phyloP scores from a whole-genome alignment of 768 basidiomycete genomes.

The Suillus lakei region DNA sequence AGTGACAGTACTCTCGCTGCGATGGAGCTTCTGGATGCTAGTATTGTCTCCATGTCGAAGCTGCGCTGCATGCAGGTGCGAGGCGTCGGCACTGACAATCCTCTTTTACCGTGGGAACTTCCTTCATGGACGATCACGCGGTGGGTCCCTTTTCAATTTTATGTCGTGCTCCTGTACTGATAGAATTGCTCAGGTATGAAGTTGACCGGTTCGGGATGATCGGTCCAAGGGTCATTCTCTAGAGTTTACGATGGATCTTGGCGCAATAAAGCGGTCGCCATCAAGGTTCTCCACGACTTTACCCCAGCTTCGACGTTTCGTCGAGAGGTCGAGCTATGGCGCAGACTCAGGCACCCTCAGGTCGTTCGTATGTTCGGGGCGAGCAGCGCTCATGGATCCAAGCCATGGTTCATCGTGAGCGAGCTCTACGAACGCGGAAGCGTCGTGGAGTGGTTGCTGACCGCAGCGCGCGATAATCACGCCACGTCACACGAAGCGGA shows the following conservation, averaged over 20 bases:
- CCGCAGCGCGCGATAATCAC: conserved; percentile 16
- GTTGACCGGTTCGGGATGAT: conserved; percentile 73
- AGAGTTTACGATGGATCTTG: conserved; percentile 79
- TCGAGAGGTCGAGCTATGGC: conserved; percentile 76
- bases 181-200: conserved; percentile 59
- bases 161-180: background rate
- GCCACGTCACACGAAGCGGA: conserved; percentile 33
- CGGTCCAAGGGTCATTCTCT: conserved; percentile 75
- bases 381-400: conserved; percentile 67
- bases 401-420: conserved; percentile 82
- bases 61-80: conserved; percentile 45
- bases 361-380: conserved; percentile 81
- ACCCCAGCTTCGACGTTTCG: conserved; percentile 70
- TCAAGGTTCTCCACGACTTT: conserved; percentile 71
- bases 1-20: conserved; percentile 33
- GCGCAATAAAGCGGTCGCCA: conserved; percentile 65
- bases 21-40: conserved; percentile 70
- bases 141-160: conserved; percentile 33
- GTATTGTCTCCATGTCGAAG: conserved; percentile 71
- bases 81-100: background rate
- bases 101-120: conserved; percentile 33
- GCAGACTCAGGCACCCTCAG: conserved; percentile 65
- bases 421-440: conserved; percentile 72
- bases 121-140: conserved; percentile 82
- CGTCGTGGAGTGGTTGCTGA: conserved; percentile 61